Base-by-base conservation (phyloP, 306 rosid species). In the Luffa aegyptiaca region DNA sequence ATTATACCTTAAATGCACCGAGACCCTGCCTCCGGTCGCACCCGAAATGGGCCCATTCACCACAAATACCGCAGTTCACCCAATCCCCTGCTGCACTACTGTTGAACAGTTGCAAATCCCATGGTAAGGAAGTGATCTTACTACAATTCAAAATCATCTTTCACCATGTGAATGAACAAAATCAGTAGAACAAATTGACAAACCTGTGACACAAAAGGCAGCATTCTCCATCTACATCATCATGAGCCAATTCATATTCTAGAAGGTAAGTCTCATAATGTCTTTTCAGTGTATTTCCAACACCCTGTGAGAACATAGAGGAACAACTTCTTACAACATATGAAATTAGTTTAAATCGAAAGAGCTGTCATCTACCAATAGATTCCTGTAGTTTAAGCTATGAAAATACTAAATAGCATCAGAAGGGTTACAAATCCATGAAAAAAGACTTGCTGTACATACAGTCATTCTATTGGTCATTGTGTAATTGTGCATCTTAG, bases 21-120 rank as follows among this genome's bases (percentile, higher is more conserved):
- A 96, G 93, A 57, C 99, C 99, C 83, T 96, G 98, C 86, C 99
- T 86, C 88, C 99, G 90, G 90, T 96, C 99, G 56, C 99, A 96
- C 75, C 99, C 99, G 44, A 96, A 96, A 83, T 96, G 99, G 5
- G 99, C 99, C 99, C 99, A 96, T 89, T 96, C 99, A 12, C 99
- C 99, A 84, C 99, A 96, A 83, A 96, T 93, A 73, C 99, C 99
- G 63, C 99, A 96, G 84, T 96, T 96, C 78, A 96, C 99, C 99
- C 99, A 96, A 81, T 96, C 99, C 82, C 99, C 99, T 26, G 98
- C 96, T 76, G 99, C 99, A n/a, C 99, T 96, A 96, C 99, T 96
- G 97, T 88, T 85, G 26, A 78, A 59, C 83, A 80, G 44, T 76
- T 35, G 65, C 81, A 80, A 80, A 46, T 33, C 33, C 21, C 69